These are phyloP conservation scores for Teunomyces aglyptinius DNA, from an alignment of 805 yeast genomes.

Conservation along the genomic window DNA sequence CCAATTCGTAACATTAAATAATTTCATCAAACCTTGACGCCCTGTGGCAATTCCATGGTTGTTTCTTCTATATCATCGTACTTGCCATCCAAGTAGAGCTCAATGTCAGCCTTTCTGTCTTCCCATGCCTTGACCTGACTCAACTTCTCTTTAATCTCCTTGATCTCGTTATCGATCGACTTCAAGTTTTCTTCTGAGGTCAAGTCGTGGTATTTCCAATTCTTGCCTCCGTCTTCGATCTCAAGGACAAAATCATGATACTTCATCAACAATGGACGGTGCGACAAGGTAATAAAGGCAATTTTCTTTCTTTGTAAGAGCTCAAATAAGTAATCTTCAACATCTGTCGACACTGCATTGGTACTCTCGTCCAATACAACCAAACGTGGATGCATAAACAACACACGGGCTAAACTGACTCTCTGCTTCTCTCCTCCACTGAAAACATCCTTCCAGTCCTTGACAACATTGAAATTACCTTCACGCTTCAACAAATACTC, in stretches of 20 bases:
- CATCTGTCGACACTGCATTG: slow-evolving; percentile 85
- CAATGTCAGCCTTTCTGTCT: slow-evolving; percentile 57
- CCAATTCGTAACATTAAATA: background rate
- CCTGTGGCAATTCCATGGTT: slow-evolving; percentile 7
- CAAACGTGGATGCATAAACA: slow-evolving; percentile 77
- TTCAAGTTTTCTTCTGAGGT: slow-evolving; percentile 65
- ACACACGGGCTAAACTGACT: slow-evolving; percentile 79
- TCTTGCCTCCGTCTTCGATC: slow-evolving; percentile 47
- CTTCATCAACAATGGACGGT: slow-evolving; percentile 78
- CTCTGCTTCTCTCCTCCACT: slow-evolving; percentile 97
- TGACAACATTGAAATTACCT: slow-evolving; percentile 49
- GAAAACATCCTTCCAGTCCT: slow-evolving; percentile 86
- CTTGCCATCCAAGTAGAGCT: slow-evolving; percentile 47
- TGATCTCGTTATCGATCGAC: slow-evolving; percentile 73
- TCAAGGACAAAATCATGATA: slow-evolving; percentile 79
- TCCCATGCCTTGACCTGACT: slow-evolving; percentile 59
- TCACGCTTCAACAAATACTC: slow-evolving; percentile 76
- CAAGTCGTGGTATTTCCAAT: slow-evolving; percentile 53
- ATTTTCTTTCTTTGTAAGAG: slow-evolving; percentile 64
- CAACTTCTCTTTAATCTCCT: slow-evolving; percentile 59
- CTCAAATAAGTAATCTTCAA: slow-evolving; percentile 84
- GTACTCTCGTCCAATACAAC: slow-evolving; percentile 92
- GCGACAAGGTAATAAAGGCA: slow-evolving; percentile 78
- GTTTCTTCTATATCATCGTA: slow-evolving; percentile 18
- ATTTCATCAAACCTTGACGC: slow-evolving; percentile 3